phyloP scores from a whole-genome alignment of 345 rosid species.

The Draba incana region DNA sequence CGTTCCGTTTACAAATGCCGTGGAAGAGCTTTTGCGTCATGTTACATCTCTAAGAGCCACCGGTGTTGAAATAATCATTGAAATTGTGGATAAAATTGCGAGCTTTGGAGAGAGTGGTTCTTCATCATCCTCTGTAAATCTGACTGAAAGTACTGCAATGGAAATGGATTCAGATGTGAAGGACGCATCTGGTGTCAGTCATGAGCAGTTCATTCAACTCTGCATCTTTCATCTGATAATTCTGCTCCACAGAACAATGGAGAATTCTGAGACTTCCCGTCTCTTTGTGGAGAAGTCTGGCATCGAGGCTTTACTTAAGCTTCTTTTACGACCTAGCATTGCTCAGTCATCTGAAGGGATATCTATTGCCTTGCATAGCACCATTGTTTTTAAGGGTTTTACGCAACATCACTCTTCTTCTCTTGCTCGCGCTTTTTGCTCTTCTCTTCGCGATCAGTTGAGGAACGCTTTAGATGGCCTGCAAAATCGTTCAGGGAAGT shows the following conservation, averaged over 20 bases:
- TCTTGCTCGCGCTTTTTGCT: slow-evolving; percentile 87
- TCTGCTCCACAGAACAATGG: slow-evolving; percentile 91
- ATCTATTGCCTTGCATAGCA: slow-evolving; percentile 93
- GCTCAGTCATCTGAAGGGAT: slow-evolving; percentile 95
- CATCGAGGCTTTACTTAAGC: slow-evolving; percentile 85
- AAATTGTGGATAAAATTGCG: slow-evolving; percentile 80
- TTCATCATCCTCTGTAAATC: slow-evolving; percentile 56
- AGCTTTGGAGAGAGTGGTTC: slow-evolving; percentile 55
- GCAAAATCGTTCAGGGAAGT: slow-evolving; percentile 55
- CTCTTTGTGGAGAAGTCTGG: slow-evolving; percentile 96
- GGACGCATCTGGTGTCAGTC: slow-evolving; percentile 62
- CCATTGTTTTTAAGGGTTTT: slow-evolving; percentile 96
- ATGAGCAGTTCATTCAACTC: slow-evolving; percentile 85
- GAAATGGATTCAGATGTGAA: slow-evolving; percentile 83
- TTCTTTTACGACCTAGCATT: slow-evolving; percentile 79
- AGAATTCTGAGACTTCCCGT: slow-evolving; percentile 89
- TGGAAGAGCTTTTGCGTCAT: slow-evolving; percentile 96
- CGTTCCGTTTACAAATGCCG: slow-evolving; percentile 93
- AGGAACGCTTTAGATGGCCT: slow-evolving; percentile 69
- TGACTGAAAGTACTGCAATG: slow-evolving; percentile 66
- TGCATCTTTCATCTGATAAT: slow-evolving; percentile 94
- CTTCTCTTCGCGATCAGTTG: slow-evolving; percentile 75
- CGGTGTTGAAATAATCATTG: slow-evolving; percentile 91
- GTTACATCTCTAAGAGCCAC: slow-evolving; percentile 77
- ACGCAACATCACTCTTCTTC: slow-evolving; percentile 91